These are phyloP conservation scores for Ehretia macrophylla DNA, from an alignment of 257 asterid genomes.

Conservation along the genomic window DNA sequence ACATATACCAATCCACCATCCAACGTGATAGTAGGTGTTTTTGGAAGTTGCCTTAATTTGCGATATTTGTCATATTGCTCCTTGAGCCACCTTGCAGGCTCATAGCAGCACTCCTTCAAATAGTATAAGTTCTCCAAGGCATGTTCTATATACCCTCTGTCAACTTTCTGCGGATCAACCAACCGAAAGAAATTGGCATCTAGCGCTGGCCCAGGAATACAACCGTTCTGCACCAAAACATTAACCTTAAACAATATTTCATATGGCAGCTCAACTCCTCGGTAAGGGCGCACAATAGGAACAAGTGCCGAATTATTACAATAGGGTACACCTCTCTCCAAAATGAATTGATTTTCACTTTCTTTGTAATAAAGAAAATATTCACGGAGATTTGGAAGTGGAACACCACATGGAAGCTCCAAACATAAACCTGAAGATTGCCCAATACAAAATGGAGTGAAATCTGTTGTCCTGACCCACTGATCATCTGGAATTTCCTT, in stretches of 20 bases:
- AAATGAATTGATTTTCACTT: conserved; percentile 29
- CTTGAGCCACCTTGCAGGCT: conserved; percentile 63
- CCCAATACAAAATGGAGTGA: conserved; percentile 59
- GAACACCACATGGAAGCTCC: conserved; percentile 45
- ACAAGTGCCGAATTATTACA: conserved; percentile 40
- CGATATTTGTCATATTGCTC: conserved; percentile 43
- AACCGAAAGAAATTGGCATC: conserved; percentile 38
- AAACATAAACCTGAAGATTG: conserved; percentile 82
- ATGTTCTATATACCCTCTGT: conserved; percentile 49
- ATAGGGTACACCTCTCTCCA: conserved; percentile 46
- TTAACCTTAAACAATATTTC: conserved; percentile 57
- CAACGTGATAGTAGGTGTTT: conserved; percentile 48
- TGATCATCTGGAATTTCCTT: conserved; percentile 62
- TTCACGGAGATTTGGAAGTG: conserved; percentile 57
- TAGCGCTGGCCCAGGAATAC: conserved; percentile 68
- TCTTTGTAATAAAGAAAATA: conserved; percentile 51
- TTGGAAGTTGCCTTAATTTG: conserved; percentile 37
- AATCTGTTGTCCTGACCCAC: conserved; percentile 88
- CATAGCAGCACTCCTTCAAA: conserved; percentile 77
- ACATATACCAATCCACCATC: conserved; percentile 76
- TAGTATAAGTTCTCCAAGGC: conserved; percentile 59
- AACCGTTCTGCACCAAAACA: conserved; percentile 72
- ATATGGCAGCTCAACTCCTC: conserved; percentile 43
- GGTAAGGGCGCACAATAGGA: conserved; percentile 64
- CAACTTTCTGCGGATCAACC: conserved; percentile 39